These are phyloP conservation scores for Thozetella sp. DNA, from an alignment of 495 filamentous ascomycete species.

Conservation along the genomic window DNA sequence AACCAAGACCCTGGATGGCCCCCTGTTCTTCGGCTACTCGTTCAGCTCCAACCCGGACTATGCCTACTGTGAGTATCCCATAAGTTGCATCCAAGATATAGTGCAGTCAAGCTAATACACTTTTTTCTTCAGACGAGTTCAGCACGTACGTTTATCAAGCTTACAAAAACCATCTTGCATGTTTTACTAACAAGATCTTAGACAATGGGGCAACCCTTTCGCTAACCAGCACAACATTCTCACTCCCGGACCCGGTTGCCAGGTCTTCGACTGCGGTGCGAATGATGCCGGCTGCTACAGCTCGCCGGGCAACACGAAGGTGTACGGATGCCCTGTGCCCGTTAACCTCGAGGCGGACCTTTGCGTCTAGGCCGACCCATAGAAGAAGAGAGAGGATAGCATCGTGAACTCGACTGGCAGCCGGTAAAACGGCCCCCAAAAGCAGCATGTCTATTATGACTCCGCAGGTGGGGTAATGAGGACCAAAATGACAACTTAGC, in stretches of 20 bases:
- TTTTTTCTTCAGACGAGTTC: constrained; percentile 19
- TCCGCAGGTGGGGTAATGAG: not conserved
- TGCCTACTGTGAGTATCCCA: constrained; percentile 21
- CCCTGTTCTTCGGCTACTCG: constrained; percentile 33
- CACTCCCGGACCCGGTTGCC: constrained; percentile 19
- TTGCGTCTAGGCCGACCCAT: constrained; percentile 5
- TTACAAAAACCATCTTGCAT: not conserved
- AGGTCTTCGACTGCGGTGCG: constrained; percentile 23
- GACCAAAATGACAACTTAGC: not conserved
- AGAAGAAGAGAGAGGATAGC: not conserved
- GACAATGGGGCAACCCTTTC: constrained; percentile 29
- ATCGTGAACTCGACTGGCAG: not conserved
- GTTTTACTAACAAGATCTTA: not conserved
- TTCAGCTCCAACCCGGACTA: constrained; percentile 23
- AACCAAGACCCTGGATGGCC: constrained; percentile 26
- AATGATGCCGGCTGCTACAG: constrained; percentile 21
- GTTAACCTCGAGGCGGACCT: constrained; percentile 17
- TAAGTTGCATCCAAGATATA: not conserved
- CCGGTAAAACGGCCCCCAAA: not conserved
- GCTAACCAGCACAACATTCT: constrained; percentile 17
- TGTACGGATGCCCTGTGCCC: constrained; percentile 26
- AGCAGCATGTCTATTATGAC: not conserved
- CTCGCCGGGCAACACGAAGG: constrained; percentile 18
- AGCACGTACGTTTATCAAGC: constrained; percentile 16
- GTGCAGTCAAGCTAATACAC: constrained; percentile 13